Evolutionary conservation across 352 stramenopile species (phyloP).

Genomic region (Phytophthora vignae): DNA sequence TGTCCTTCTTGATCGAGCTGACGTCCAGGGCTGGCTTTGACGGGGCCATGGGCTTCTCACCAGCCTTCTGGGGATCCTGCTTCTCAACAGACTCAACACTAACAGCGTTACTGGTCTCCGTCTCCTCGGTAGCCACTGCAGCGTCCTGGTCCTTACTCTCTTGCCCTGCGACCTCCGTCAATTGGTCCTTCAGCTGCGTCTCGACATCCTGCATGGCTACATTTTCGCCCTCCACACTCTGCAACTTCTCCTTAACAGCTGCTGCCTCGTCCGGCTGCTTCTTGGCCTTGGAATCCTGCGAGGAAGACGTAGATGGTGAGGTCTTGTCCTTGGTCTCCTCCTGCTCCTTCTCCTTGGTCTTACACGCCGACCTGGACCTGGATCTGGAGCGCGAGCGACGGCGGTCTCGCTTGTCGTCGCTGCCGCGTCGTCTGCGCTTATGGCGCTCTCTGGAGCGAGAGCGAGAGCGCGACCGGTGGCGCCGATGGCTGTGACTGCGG

Average conservation of each 20-base stretch:
- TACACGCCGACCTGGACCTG: slow-evolving; percentile 17
- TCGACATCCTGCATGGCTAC: neutral
- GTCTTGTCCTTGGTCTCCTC: neutral
- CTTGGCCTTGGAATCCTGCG: slow-evolving; percentile 12
- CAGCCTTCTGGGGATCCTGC: slow-evolving; percentile 5
- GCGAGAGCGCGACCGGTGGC: slow-evolving; percentile 25
- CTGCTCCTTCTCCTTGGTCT: slow-evolving; percentile 16
- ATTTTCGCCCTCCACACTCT: neutral
- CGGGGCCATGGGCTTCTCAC: neutral
- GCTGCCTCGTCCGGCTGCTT: neutral
- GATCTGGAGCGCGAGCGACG: slow-evolving; percentile 17
- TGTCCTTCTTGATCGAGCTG: slow-evolving; percentile 80
- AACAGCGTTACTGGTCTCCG: slow-evolving; percentile 13
- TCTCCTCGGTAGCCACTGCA: slow-evolving; percentile 8
- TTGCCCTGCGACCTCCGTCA: neutral
- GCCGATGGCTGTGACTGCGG: slow-evolving; percentile 30
- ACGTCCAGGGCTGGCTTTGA: slow-evolving; percentile 57
- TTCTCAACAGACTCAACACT: slow-evolving; percentile 19
- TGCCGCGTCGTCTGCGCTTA: slow-evolving; percentile 29
- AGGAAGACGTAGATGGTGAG: neutral
- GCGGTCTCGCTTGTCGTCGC: slow-evolving; percentile 13
- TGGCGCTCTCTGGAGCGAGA: slow-evolving; percentile 40
- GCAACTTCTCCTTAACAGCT: neutral
- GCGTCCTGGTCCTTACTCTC: slow-evolving; percentile 15
- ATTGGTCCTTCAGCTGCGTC: slow-evolving; percentile 5